These are phyloP conservation scores for Globisporangium parvum DNA, from an alignment of 352 stramenopile species.

Conservation along the genomic window DNA sequence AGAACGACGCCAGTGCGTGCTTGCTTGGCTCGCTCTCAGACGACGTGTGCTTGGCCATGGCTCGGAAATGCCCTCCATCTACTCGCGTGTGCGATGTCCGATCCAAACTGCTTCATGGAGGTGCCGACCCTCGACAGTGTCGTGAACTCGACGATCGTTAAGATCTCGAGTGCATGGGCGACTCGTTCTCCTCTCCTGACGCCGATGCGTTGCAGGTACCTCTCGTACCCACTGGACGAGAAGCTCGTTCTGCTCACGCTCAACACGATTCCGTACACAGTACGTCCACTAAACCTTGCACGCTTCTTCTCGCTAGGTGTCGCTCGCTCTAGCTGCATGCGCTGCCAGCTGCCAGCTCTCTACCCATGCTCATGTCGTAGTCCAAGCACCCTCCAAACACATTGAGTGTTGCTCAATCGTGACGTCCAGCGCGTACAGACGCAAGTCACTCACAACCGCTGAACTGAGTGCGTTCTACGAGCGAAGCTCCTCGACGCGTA, in stretches of 20 bases:
- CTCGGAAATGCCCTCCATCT: too few relatives aligned
- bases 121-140: slow-evolving; percentile 47
- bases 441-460: slow-evolving; percentile 35
- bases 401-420: slow-evolving; percentile 12
- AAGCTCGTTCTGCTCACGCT: slow-evolving; percentile 66
- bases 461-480: slow-evolving; percentile 40
- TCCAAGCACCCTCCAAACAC: slow-evolving; percentile 72
- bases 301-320: too few relatives aligned
- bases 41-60: too few relatives aligned
- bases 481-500: slow-evolving; percentile 54
- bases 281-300: too few relatives aligned
- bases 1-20: slow-evolving; percentile 59
- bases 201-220: slow-evolving; percentile 59
- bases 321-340: too few relatives aligned
- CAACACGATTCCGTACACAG: slow-evolving; percentile 80
- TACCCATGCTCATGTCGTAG: too few relatives aligned
- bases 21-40: neutral
- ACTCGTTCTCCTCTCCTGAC: slow-evolving; percentile 42
- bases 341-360: too few relatives aligned
- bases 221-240: slow-evolving; percentile 59
- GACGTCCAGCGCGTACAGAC: slow-evolving; percentile 33
- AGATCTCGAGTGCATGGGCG: slow-evolving; percentile 43
- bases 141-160: slow-evolving; percentile 50
- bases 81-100: too few relatives aligned
- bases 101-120: slow-evolving; percentile 67